phyloP scores from a whole-genome alignment of 1,284 basidiomycete genomes.

The Hemileia vastatrix region DNA sequence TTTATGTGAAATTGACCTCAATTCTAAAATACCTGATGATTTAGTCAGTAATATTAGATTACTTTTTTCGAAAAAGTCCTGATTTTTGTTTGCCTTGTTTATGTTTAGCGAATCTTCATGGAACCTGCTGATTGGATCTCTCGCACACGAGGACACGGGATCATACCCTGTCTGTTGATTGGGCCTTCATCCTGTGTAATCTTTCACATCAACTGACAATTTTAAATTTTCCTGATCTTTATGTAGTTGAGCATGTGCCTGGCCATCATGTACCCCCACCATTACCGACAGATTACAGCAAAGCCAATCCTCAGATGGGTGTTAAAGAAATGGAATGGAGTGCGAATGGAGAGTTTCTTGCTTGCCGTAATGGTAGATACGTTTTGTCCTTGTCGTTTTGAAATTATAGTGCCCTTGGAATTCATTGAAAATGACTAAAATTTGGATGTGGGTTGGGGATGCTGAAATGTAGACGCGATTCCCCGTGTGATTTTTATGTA shows the following conservation, averaged over 20 bases:
- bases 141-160: conserved; percentile 13
- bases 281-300: conserved; percentile 12
- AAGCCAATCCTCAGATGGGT: conserved; percentile 13
- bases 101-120: conserved; percentile 2
- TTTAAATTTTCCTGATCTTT: too few species aligned
- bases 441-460: background rate
- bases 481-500: conserved; percentile 7
- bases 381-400: background rate
- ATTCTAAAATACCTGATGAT: conserved; percentile 1
- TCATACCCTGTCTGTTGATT: conserved; percentile 11
- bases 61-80: background rate
- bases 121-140: conserved; percentile 13
- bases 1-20: conserved; percentile 15
- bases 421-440: background rate
- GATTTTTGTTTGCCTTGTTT: background rate
- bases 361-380: conserved; percentile 9
- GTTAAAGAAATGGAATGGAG: conserved; percentile 16
- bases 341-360: conserved; percentile 11
- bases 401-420: background rate
- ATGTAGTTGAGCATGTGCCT: conserved; percentile 2
- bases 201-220: too few species aligned
- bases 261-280: background rate
- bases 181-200: background rate
- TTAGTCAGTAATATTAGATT: background rate
- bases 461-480: conserved; percentile 6